Evolutionary conservation across 2,329 filamentous ascomycete species (phyloP).

Genomic region (Ceratocystis cacaofunesta): DNA sequence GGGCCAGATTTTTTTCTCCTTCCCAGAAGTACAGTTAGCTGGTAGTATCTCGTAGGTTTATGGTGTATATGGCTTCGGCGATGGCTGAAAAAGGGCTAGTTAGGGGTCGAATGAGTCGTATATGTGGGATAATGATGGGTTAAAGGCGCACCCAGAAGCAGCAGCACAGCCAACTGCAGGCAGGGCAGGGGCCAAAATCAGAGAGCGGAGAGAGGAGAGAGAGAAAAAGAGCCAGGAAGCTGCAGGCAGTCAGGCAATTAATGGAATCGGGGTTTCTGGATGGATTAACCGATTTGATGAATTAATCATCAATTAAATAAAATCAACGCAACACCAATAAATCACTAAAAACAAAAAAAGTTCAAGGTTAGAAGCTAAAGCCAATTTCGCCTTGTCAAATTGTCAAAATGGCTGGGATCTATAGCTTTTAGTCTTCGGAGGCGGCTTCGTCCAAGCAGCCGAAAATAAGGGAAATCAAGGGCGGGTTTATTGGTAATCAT

Average conservation of each 20-base stretch:
- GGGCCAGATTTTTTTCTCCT: too few relatives aligned
- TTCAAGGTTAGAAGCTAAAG: background rate
- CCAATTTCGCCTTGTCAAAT: background rate
- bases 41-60: too few relatives aligned
- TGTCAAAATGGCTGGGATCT: background rate
- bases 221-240: background rate
- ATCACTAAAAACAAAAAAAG: too few relatives aligned
- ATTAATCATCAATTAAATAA: too few relatives aligned
- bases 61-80: too few relatives aligned
- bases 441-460: slow-evolving; percentile 11
- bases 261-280: background rate
- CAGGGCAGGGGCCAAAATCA: background rate
- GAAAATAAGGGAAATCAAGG: slow-evolving; percentile 8
- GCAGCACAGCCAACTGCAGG: background rate
- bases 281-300: background rate
- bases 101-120: too few relatives aligned
- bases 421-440: background rate
- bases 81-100: too few relatives aligned
- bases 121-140: background rate
- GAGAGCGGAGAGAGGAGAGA: background rate
- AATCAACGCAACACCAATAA: too few relatives aligned
- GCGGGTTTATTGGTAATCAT: slow-evolving; percentile 9
- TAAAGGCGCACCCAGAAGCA: background rate
- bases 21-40: too few relatives aligned
- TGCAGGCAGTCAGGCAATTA: background rate